Conservation (phyloP, 2,329 filamentous ascomycete genomes). For the Fusarium veterinarium region DNA sequence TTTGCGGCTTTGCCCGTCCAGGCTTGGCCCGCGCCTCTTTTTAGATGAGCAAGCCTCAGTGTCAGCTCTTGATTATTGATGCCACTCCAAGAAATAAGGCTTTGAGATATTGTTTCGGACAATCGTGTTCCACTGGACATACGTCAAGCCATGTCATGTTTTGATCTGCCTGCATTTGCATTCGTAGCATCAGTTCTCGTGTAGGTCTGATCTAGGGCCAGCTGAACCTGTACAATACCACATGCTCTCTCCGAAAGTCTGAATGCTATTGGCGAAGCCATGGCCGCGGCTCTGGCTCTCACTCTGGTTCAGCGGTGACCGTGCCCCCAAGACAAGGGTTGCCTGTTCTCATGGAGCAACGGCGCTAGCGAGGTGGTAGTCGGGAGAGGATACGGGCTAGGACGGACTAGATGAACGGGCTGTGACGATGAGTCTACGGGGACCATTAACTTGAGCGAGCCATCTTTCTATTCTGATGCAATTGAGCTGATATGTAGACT, state of each 20-base stretch:
- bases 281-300: constrained; percentile 20
- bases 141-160: constrained; percentile 15
- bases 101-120: constrained; percentile 29
- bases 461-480: neutral
- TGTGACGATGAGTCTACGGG: constrained; percentile 26
- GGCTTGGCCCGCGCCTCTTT: constrained; percentile 27
- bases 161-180: neutral
- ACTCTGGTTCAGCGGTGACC: constrained; percentile 25
- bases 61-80: constrained; percentile 15
- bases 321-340: constrained; percentile 27
- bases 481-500: neutral
- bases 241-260: neutral
- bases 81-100: neutral
- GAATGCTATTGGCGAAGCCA: constrained; percentile 2
- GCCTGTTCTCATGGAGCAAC: constrained; percentile 24
- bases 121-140: neutral
- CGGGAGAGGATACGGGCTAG: constrained; percentile 34
- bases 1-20: constrained; percentile 30
- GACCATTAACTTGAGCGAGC: neutral
- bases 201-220: constrained; percentile 19
- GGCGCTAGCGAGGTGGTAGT: constrained; percentile 36
- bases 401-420: neutral
- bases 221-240: constrained; percentile 30
- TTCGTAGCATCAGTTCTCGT: constrained; percentile 7
- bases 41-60: constrained; percentile 22